Evolutionary conservation across 2,329 filamentous ascomycete species (phyloP).

Genomic region (Ilyonectria sp.): DNA sequence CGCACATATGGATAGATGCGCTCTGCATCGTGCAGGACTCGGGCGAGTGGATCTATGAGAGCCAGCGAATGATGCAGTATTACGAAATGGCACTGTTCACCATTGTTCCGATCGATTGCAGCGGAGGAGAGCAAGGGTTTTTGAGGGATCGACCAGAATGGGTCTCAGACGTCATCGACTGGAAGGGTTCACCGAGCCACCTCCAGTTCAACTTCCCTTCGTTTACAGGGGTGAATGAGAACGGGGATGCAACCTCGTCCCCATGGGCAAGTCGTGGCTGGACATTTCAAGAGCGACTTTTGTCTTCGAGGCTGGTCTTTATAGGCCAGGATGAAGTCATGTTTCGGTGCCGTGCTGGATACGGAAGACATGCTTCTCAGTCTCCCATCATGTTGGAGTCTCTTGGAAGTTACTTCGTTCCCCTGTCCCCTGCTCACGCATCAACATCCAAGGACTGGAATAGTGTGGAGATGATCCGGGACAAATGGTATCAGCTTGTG

Average conservation of each 20-base stretch:
- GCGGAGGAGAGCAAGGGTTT: constrained; percentile 6
- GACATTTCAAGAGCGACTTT: constrained; percentile 13
- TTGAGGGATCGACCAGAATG: neutral
- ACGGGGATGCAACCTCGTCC: neutral
- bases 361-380: neutral
- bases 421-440: neutral
- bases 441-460: constrained; percentile 4
- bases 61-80: constrained; percentile 27
- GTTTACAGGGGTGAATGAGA: neutral
- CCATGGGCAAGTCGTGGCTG: constrained; percentile 10
- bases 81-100: constrained; percentile 24
- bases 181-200: neutral
- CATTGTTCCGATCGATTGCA: constrained; percentile 9
- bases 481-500: constrained; percentile 23
- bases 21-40: constrained; percentile 20
- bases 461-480: constrained; percentile 6
- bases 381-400: neutral
- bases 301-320: constrained; percentile 1
- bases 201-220: constrained; percentile 10
- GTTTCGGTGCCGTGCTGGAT: constrained; percentile 12
- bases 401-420: constrained; percentile 1
- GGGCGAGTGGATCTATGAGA: constrained; percentile 20
- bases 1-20: constrained; percentile 19
- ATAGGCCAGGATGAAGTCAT: neutral
- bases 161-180: neutral